A percentile compares a stretch with the other conserved stretches of the same genome.
These are phyloP conservation scores for Corinectria fuckeliana DNA, from an alignment of 2,329 filamentous ascomycete genomes.

Conservation along the genomic window DNA sequence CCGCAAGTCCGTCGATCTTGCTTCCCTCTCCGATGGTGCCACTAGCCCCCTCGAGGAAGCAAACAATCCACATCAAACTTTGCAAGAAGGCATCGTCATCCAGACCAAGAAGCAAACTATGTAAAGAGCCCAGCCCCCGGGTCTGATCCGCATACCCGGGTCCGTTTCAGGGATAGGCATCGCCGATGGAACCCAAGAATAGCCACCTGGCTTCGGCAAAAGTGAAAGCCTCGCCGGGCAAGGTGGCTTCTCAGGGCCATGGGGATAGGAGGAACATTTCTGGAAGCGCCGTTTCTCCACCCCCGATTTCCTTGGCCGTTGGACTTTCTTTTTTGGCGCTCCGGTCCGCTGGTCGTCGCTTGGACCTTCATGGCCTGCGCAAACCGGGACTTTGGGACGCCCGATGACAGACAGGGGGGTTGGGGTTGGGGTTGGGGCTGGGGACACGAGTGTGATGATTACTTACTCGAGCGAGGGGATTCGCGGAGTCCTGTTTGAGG, in stretches of 20 bases:
- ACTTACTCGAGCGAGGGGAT: background rate
- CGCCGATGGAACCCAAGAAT: slow-evolving; percentile 13
- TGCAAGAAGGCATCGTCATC: background rate
- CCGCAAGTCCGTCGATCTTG: background rate
- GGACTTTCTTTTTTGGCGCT: background rate
- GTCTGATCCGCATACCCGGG: slow-evolving; percentile 9
- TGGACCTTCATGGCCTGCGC: background rate
- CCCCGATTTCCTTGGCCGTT: background rate
- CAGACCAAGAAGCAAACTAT: background rate
- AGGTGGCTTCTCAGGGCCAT: slow-evolving; percentile 14
- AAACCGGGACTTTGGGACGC: background rate
- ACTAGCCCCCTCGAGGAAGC: background rate
- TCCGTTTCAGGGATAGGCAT: slow-evolving; percentile 14
- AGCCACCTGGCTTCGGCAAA: background rate
- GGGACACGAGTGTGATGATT: too few relatives aligned
- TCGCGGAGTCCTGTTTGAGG: too few relatives aligned
- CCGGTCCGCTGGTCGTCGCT: background rate
- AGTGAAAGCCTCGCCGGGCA: slow-evolving; percentile 3
- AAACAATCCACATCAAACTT: background rate
- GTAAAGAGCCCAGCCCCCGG: background rate
- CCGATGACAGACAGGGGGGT: background rate
- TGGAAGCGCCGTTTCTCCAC: slow-evolving; percentile 4
- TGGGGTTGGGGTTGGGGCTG: background rate
- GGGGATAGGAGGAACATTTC: slow-evolving; percentile 20
- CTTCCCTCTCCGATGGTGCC: background rate